Percentiles rank a stretch among this genome's conserved stretches.
These are phyloP conservation scores for Pelargonium cotyledonis DNA, from an alignment of 441 rosid genomes.

Conservation along the genomic window DNA sequence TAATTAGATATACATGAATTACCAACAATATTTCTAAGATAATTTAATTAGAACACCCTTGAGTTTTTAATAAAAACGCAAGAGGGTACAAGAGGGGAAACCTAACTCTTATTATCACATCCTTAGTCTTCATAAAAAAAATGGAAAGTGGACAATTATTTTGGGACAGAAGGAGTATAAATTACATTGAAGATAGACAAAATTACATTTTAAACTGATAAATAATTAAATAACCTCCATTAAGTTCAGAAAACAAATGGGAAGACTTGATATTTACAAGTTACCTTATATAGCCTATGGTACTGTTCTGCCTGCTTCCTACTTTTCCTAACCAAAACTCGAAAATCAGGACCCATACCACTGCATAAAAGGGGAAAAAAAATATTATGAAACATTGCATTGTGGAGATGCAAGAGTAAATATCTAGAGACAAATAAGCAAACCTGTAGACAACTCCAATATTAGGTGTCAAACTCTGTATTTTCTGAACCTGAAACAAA, in stretches of 20 bases:
- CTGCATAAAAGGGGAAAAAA: slow-evolving; percentile 32
- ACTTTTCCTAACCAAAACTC: slow-evolving; percentile 92
- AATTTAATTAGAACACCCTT: no score
- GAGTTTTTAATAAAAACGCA: no score
- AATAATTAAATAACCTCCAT: background rate
- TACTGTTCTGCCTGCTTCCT: slow-evolving; percentile 98
- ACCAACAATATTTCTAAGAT: no score
- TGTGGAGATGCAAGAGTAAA: background rate
- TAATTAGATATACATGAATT: no score
- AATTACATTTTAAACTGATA: no score
- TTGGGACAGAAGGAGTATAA: no score
- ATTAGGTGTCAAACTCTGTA: slow-evolving; percentile 76
- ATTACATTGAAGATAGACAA: background rate
- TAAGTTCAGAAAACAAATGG: background rate
- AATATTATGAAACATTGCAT: no score
- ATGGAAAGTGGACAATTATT: no score
- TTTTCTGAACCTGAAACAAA: slow-evolving; percentile 76
- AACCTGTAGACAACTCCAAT: slow-evolving; percentile 96
- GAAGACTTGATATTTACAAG: background rate
- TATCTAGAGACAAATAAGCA: slow-evolving; percentile 15
- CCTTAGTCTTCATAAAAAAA: no score
- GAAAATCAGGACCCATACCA: slow-evolving; percentile 99
- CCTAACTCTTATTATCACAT: background rate
- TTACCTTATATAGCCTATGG: slow-evolving; percentile 76
- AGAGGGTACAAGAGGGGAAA: background rate